These are phyloP conservation scores for Logfia minima DNA, from an alignment of 129 eudicot species.

Conservation along the genomic window DNA sequence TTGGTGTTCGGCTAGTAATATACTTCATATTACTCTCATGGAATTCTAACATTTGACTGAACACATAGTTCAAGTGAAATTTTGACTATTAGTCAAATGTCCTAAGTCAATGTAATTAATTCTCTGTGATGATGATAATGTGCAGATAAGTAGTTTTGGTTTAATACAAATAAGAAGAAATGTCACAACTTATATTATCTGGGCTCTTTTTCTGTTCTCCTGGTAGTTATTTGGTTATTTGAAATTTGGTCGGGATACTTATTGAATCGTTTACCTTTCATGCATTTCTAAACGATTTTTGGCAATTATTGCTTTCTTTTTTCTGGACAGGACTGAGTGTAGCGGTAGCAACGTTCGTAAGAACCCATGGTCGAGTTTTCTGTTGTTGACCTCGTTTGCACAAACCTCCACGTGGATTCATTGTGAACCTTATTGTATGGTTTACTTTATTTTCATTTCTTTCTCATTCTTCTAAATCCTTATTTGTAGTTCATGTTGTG, in stretches of 20 bases:
- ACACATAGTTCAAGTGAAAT: background rate
- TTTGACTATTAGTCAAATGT: background rate
- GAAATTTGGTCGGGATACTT: background rate
- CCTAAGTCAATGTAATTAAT: no score
- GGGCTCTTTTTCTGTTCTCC: background rate
- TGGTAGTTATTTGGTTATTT: background rate
- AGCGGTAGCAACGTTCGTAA: conserved; percentile 56
- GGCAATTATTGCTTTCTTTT: conserved; percentile 53
- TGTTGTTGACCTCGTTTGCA: conserved; percentile 73
- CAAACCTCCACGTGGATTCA: conserved; percentile 47
- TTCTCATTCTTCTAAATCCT: conserved; percentile 3
- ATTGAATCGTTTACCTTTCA: background rate
- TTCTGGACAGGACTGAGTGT: conserved; percentile 73
- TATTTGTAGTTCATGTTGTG: conserved; percentile 19
- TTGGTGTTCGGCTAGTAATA: background rate
- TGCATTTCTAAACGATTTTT: conserved; percentile 50
- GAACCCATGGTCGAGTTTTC: conserved; percentile 62
- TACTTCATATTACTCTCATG: background rate
- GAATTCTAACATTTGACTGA: background rate
- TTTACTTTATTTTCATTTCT: conserved; percentile 13
- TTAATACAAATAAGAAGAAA: background rate
- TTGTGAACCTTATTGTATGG: conserved; percentile 1
- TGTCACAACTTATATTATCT: background rate
- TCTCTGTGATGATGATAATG: background rate
- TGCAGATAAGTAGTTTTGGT: background rate